phyloP scores from a whole-genome alignment of 345 rosid genomes.

The Toxicodendron radicans region DNA sequence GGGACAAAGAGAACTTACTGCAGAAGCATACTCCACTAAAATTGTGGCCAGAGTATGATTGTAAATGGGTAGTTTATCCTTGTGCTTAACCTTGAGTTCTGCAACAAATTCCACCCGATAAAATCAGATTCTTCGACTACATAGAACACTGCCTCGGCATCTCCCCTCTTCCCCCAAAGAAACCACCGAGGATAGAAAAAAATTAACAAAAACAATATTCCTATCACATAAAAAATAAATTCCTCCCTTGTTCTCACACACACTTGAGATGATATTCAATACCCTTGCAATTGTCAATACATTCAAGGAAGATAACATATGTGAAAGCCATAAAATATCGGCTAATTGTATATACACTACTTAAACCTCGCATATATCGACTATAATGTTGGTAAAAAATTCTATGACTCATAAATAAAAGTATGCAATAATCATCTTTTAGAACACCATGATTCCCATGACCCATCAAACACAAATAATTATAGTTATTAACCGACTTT shows the following conservation, averaged over 20 bases:
- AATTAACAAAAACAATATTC: too few species aligned
- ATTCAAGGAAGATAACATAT: too few species aligned
- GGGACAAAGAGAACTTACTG: conserved; percentile 47
- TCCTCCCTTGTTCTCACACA: not conserved
- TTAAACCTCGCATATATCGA: not conserved
- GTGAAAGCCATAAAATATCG: not conserved
- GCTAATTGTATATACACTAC: not conserved
- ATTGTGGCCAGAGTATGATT: conserved; percentile 81
- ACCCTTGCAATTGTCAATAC: too few species aligned
- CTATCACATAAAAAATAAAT: too few species aligned
- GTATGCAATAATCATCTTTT: not conserved
- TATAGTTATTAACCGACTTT: too few species aligned
- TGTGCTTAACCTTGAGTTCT: conserved; percentile 53
- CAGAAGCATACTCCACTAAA: conserved; percentile 92
- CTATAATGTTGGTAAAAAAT: not conserved
- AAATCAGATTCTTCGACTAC: not conserved
- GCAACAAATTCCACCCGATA: conserved; percentile 8
- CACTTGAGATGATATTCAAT: too few species aligned
- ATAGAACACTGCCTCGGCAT: too few species aligned
- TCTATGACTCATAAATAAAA: not conserved
- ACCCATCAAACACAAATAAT: not conserved
- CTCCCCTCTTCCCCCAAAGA: not conserved
- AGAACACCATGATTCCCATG: not conserved
- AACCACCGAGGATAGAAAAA: too few species aligned
- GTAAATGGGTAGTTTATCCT: conserved; percentile 41